A percentile compares a stretch with the other conserved stretches of the same genome.
phyloP scores from a whole-genome alignment of 2,329 filamentous ascomycete species.

The Kalaharituber pfeilii region DNA sequence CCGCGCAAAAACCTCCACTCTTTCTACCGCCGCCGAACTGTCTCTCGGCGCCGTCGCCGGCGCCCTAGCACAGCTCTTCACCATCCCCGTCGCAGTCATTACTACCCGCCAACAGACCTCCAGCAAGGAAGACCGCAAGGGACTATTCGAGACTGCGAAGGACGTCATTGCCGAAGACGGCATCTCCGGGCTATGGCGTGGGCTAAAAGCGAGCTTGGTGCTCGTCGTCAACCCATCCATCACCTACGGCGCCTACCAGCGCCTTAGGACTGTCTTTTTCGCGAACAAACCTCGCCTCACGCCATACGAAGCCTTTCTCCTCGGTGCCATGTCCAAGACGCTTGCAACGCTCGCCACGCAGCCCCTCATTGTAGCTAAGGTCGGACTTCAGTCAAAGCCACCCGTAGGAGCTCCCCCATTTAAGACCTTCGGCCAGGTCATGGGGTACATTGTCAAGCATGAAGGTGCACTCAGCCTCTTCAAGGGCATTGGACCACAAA shows the following conservation, averaged over 20 bases:
- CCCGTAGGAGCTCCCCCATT: conserved; percentile 54
- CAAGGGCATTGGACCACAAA: conserved; percentile 90
- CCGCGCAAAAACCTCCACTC: conserved; percentile 35
- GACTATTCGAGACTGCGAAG: conserved; percentile 66
- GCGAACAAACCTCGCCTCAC: conserved; percentile 57
- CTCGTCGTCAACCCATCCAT: conserved; percentile 93
- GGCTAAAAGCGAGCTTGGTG: conserved; percentile 86
- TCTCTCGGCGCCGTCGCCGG: conserved; percentile 72
- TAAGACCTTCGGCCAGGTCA: conserved; percentile 82
- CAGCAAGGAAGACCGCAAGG: conserved; percentile 61
- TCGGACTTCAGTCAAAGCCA: conserved; percentile 84
- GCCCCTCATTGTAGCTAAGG: conserved; percentile 92
- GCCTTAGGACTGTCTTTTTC: conserved; percentile 60
- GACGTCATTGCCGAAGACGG: conserved; percentile 91
- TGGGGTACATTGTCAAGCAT: conserved; percentile 79
- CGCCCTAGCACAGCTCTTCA: conserved; percentile 84
- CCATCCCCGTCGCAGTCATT: conserved; percentile 86
- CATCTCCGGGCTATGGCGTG: conserved; percentile 76
- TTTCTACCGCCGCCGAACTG: conserved; percentile 67
- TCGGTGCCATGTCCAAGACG: conserved; percentile 84
- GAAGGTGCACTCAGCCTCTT: conserved; percentile 75
- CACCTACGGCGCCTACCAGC: conserved; percentile 92
- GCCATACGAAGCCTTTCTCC: conserved; percentile 74
- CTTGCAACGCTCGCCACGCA: conserved; percentile 84
- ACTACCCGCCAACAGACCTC: conserved; percentile 95